Evolutionary conservation across 2,329 filamentous ascomycete species (phyloP).

Genomic region (Keithomyces neogunnii): DNA sequence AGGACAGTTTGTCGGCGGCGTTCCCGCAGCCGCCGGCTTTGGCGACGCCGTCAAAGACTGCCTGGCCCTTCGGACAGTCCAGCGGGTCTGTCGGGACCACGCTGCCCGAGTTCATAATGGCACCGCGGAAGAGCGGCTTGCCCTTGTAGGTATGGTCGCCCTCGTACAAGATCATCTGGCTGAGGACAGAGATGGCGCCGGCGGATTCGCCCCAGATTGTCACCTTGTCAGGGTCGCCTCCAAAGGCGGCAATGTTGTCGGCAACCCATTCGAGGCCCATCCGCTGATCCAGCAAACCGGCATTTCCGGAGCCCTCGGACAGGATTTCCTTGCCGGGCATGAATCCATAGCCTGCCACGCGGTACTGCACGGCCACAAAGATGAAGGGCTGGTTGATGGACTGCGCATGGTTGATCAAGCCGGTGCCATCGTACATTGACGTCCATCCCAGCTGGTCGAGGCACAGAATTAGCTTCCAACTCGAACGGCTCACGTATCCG

Average conservation of each 20-base stretch:
- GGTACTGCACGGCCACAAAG: constrained; percentile 72
- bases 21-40: constrained; percentile 51
- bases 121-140: constrained; percentile 64
- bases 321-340: constrained; percentile 60
- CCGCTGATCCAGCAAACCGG: constrained; percentile 55
- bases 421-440: not conserved
- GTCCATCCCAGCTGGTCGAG: not conserved
- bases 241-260: constrained; percentile 69
- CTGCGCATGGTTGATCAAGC: not conserved
- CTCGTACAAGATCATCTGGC: constrained; percentile 50
- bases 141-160: not conserved
- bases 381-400: constrained; percentile 44
- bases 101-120: constrained; percentile 69
- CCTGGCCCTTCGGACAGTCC: constrained; percentile 58
- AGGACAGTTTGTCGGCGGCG: constrained; percentile 50
- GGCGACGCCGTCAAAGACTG: constrained; percentile 55
- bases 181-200: constrained; percentile 63
- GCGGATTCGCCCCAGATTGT: constrained; percentile 73
- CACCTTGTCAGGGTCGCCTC: constrained; percentile 69
- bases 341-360: constrained; percentile 67
- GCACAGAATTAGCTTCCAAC: not conserved
- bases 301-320: constrained; percentile 14
- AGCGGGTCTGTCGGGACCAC: constrained; percentile 54
- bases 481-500: not conserved
- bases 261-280: constrained; percentile 68